Percentiles rank a stretch among this genome's conserved stretches.
Conservation (phyloP, 73 alveolate species). For the Stentor roeselii region DNA sequence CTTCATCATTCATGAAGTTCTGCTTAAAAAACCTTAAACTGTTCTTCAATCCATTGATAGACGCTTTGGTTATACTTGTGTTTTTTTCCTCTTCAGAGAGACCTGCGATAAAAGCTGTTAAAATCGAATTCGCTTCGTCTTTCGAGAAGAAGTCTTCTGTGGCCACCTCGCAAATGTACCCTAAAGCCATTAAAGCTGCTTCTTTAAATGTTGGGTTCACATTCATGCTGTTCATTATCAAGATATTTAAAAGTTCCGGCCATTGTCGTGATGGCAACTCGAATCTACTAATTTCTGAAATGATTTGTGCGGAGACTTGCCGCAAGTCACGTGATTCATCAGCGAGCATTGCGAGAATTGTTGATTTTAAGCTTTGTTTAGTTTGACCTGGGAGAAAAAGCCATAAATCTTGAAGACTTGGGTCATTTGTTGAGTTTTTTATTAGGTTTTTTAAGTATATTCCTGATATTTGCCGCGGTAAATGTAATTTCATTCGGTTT, state of each 20-base stretch:
- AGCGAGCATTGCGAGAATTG: constrained; percentile 10
- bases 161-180: constrained; percentile 26
- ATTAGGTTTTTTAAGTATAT: constrained; percentile 20
- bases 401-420: constrained; percentile 16
- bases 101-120: constrained; percentile 14
- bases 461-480: constrained; percentile 21
- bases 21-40: background rate
- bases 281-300: background rate
- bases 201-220: constrained; percentile 9
- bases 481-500: background rate
- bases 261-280: constrained; percentile 24
- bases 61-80: background rate
- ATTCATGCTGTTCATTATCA: constrained; percentile 8
- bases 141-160: background rate
- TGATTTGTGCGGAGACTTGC: background rate
- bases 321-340: background rate
- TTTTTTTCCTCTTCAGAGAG: background rate
- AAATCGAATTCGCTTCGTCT: background rate
- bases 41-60: constrained; percentile 6
- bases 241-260: background rate
- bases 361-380: background rate
- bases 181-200: constrained; percentile 21
- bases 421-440: background rate
- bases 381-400: background rate
- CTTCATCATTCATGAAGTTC: background rate